Evolutionary conservation across 352 stramenopile species (phyloP).

Genomic region (Globisporangium sylvaticum): DNA sequence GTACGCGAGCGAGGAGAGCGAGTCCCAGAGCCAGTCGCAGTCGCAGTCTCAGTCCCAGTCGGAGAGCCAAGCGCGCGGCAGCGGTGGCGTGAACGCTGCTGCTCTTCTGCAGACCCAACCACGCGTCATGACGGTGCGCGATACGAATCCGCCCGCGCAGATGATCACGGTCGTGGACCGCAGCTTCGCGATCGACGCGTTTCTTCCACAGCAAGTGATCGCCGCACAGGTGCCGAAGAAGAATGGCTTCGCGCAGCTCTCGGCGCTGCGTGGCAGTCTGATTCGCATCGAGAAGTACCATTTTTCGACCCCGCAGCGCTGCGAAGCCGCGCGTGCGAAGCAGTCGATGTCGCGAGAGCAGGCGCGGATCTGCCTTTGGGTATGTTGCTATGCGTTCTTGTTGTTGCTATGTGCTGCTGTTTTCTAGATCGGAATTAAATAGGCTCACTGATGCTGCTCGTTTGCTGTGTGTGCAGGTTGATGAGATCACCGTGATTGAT

Average conservation of each 20-base stretch:
- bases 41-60: neutral
- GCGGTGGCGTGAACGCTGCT: slow-evolving; percentile 11
- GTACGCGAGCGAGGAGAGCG: slow-evolving; percentile 50
- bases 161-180: slow-evolving; percentile 52
- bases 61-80: slow-evolving; percentile 9
- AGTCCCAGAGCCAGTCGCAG: slow-evolving; percentile 33
- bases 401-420: slow-evolving; percentile 2
- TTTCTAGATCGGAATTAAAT: neutral
- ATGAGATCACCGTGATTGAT: slow-evolving; percentile 50
- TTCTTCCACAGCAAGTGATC: slow-evolving; percentile 30
- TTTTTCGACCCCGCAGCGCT: slow-evolving; percentile 45
- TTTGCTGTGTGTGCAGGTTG: slow-evolving; percentile 15
- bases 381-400: neutral
- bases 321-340: slow-evolving; percentile 18
- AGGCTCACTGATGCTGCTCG: neutral
- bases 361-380: slow-evolving; percentile 35
- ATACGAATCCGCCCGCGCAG: slow-evolving; percentile 34
- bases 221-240: slow-evolving; percentile 17
- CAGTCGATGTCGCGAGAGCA: slow-evolving; percentile 7
- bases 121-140: slow-evolving; percentile 50
- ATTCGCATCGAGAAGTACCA: slow-evolving; percentile 59
- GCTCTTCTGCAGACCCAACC: neutral
- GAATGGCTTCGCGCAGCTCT: slow-evolving; percentile 30
- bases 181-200: slow-evolving; percentile 39
- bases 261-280: slow-evolving; percentile 42